Base-by-base conservation (phyloP, 306 rosid species). In the Parietaria judaica region DNA sequence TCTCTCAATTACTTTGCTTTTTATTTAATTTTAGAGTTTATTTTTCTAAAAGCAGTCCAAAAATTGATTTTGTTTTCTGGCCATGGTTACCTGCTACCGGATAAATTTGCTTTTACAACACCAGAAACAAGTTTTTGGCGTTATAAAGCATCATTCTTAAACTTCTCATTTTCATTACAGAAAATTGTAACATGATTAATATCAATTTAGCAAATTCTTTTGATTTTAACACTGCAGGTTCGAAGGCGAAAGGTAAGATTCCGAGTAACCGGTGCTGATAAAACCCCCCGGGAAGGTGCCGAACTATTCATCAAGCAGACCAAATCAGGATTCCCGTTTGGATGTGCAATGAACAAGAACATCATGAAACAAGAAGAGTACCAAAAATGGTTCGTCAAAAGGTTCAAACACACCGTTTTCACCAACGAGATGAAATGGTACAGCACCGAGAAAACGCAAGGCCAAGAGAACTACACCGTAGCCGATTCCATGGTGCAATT, bases 401-500 rank as follows among this genome's bases (percentile, higher is more conserved):
- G 95, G 72, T 87, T 87, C 75, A 74, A 67, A 55, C 69, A 35
- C 43, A 74, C 95, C 38, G 82, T 87, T 48, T 87, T 84, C 80
- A 84, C 92, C 64, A 87, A 87, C 34, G 83, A 70, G 70, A 87
- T 87, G 95, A 87, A 87, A 66, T 87, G 95, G 95, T 84, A 84
- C 34, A 78, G 87, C 67, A 87, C 78, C 10, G 92, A 87, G 74
- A 71, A 11, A 54, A 44, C 9, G 36, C 70, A 52, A 69, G 89
- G 92, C 35, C 61, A 66, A 36, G 95, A 84, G 58, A 87, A 84
- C 83, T 82, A 87, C 50, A 76, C 89, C 3, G 54, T 76, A 39
- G 38, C 87, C 48, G 95, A 87, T 64, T 82, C 86, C 76, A 84
- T 84, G 95, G 15, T 84, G 14, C 35, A 70, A 39, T 82, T 84